A percentile compares a stretch with the other conserved stretches of the same genome.
Conservation (phyloP, 2,329 filamentous ascomycete species). For the Xylariomycetidae sp. region DNA sequence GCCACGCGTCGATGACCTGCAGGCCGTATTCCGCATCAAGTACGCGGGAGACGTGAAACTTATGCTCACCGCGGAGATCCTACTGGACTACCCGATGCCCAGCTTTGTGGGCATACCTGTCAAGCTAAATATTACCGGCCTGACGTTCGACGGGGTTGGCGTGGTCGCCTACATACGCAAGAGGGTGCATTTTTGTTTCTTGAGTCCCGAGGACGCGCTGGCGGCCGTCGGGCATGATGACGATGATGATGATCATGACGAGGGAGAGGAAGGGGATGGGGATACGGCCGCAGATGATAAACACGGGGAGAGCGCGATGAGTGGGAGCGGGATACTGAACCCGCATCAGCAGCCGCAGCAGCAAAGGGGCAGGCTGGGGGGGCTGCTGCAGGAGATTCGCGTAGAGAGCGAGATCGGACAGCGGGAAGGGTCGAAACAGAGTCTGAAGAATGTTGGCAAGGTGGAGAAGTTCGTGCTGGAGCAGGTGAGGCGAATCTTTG, state of each 20-base stretch:
- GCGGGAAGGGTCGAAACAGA: constrained; percentile 86
- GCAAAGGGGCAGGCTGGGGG: constrained; percentile 51
- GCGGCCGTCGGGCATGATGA: constrained; percentile 58
- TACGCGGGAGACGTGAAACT: constrained; percentile 86
- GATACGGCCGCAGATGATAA: constrained; percentile 22
- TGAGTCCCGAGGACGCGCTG: constrained; percentile 86
- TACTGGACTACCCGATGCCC: constrained; percentile 97
- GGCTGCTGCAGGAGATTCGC: constrained; percentile 83
- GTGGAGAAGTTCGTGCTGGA: constrained; percentile 96
- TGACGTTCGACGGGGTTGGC: constrained; percentile 93
- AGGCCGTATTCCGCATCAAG: constrained; percentile 85
- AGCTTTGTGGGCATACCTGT: constrained; percentile 95
- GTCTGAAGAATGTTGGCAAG: constrained; percentile 96
- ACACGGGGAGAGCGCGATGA: constrained; percentile 31
- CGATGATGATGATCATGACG: constrained; percentile 21
- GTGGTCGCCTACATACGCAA: constrained; percentile 88
- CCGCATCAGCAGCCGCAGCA: constrained; percentile 16
- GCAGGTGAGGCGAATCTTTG: constrained; percentile 93
- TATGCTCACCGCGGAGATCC: constrained; percentile 87
- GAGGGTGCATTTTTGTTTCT: constrained; percentile 87
- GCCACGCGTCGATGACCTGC: constrained; percentile 77
- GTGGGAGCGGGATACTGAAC: constrained; percentile 19
- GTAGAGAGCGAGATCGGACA: constrained; percentile 98
- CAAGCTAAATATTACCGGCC: constrained; percentile 88
- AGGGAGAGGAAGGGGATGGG: constrained; percentile 11